Evolutionary conservation across 352 stramenopile species (phyloP), one percentile per base, ranked within the genome.

Genomic region (Phytopythium sindhum): DNA sequence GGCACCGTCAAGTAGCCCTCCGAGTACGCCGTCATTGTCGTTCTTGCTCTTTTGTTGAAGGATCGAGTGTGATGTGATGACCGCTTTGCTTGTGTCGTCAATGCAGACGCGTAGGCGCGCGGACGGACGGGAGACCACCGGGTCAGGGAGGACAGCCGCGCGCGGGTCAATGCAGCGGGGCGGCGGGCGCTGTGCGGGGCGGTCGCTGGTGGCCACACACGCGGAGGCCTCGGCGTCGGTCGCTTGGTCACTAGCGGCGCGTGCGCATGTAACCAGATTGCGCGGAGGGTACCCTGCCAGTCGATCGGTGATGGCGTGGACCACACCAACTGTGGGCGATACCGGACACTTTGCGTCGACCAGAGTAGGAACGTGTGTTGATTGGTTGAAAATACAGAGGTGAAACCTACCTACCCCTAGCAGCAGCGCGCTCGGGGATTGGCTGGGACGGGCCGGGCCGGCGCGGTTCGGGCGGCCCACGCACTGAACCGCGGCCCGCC

Each of bases 21-120:
- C n/a, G 65, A 70, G 54, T 75, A 67, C 11, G 55, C 61, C 14
- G 67, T 73, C 73, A 77, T 77, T 51, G n/a, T 44, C 33, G 31
- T 35, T 35, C 31, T 52, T 19, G 41, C 4, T 24, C 10, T 24
- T 9, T 23, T 28, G 23, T 53, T 53, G n/a, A 31, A 23, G 47
- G n/a, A n/a, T n/a, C n/a, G n/a, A n/a, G n/a, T n/a, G n/a, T n/a
- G n/a, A n/a, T n/a, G n/a, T n/a, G n/a, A n/a, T n/a, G n/a, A n/a
- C n/a, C n/a, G n/a, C n/a, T n/a, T n/a, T n/a, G n/a, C n/a, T n/a
- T n/a, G n/a, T n/a, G n/a, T n/a, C n/a, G n/a, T n/a, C n/a, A n/a
- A n/a, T n/a, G 33, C 10, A 6, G 33, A 39, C 33, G 33, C 14
- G 14, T 39, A 39, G 33, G 48, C 14, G 12, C 48, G 24, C 26